Evolutionary conservation across 495 filamentous ascomycete genomes (phyloP), one percentile per base, ranked within the genome.

Genomic region (Trichoderma erinaceum): DNA sequence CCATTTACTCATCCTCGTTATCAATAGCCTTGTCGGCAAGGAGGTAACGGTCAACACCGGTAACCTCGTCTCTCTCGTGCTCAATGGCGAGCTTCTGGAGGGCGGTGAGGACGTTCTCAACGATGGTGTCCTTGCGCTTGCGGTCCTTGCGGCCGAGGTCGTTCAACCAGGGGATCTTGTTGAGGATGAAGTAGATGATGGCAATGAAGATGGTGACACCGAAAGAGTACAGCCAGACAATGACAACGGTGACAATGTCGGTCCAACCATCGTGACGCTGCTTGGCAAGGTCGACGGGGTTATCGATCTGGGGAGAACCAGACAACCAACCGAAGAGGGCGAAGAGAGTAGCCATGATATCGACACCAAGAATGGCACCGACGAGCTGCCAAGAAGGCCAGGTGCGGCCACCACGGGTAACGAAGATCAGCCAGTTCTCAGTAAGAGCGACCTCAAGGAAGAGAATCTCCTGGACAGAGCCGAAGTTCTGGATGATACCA

Each of bases 381-480:
- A 83, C 72, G 63, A 97, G 83, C 76, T 93, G 89, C 86, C 89
- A 90, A 58, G 92, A 96, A 16, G 93, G 93, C 56, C 88, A 81
- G 25, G 88, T 91, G 3, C 90, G 88, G 73, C 89, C 90, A 77
- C 90, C 89, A 82, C 93, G 90, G 69, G 93, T 97, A 76, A 96
- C 93, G 82, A 97, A 94, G 80, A 97, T 97, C 64, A 96, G 85
- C 92, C 93, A 96, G 79, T 95, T 97, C 82, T 97, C 90, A 65
- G 93, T 91, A 66, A 96, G 85, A 11, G 90, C 89, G 77, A 97
- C 92, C 77, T 97, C 85, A 65, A 97, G 87, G 83, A 97, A 96
- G 70, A 97, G 77, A 56, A 97, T 88, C 69, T 87, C 85, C 75
- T 96, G 90, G 58, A 89, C 84, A 72, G 87, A 85, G 81, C 93